Evolutionary conservation across 202 grass and related monocot species (phyloP), one percentile per base, ranked within the genome.

Genomic region (Setaria viridis): DNA sequence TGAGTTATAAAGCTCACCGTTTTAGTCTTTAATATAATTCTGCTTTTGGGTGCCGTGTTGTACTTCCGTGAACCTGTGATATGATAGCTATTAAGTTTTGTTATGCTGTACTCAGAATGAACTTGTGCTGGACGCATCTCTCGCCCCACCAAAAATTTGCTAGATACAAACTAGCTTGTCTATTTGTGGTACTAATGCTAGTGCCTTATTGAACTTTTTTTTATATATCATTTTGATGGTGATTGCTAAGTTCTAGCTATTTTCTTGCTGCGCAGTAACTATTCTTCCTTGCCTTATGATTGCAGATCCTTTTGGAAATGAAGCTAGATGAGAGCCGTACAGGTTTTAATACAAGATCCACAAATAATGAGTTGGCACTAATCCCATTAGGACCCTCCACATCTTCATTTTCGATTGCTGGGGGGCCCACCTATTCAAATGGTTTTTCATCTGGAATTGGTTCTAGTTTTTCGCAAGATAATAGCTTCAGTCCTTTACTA

Each of bases 391-490:
- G 88, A 81, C 94, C 97, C 43, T 92, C 92, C 11, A 94, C 88
- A 47, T 96, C 97, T 77, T 91, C 94, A 67, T 16, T 97, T 46
- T 91, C 92, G 60, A 94, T 99, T 85, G 97, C 97, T 87, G 97
- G 94, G 29, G 97, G 94, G 5, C 94, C 97, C 11, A 67, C 85
- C 11, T 59, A 88, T 74, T 97, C 97, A 80, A 99, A 99, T 76
- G 92, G 90, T 32, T 97, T 79, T 91, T 91, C 93, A 77, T 81
- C 84, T 83, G 89, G 88, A 86, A 91, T 87, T 83, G 79, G 75
- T 69, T 85, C 93, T 37, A 94, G 88, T 85, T 85, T 90, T 80
- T 85, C 85, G 7, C 94, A 88, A 84, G 91, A 86, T 74, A 94
- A 89, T 82, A 95, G 80, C 76, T 92, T 92, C 45, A 89, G 72